Conservation (phyloP, 495 filamentous ascomycete species). For the Tetracladium setigerum region DNA sequence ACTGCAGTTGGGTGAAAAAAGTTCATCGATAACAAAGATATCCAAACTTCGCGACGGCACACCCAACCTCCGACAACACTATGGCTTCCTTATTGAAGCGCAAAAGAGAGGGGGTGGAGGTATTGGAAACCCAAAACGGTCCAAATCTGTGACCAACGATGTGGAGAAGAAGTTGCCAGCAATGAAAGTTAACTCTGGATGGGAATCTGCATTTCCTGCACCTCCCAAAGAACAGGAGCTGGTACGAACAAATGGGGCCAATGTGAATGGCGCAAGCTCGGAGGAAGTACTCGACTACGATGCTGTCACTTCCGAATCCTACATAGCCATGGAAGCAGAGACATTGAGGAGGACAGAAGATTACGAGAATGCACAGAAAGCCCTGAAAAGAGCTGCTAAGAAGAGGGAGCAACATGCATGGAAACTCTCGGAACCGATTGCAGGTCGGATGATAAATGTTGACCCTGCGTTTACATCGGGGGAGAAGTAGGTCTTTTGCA, state of each 20-base stretch:
- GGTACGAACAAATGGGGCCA: conserved; percentile 10
- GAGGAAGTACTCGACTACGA: conserved; percentile 15
- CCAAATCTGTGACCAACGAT: conserved; percentile 13
- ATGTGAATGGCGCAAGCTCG: conserved; percentile 8
- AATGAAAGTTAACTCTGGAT: conserved; percentile 4
- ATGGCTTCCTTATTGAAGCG: conserved; percentile 26
- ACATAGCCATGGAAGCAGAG: conserved; percentile 4
- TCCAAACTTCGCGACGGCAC: not conserved
- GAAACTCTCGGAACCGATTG: conserved; percentile 53
- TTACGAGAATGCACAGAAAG: conserved; percentile 7
- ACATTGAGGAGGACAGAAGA: conserved; percentile 9
- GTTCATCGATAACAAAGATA: not conserved
- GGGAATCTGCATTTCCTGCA: conserved; percentile 15
- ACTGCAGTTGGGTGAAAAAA: not conserved
- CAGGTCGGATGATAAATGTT: conserved; percentile 60
- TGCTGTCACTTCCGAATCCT: not conserved
- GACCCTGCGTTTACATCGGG: conserved; percentile 74
- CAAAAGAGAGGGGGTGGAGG: conserved; percentile 21
- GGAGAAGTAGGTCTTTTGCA: conserved; percentile 57
- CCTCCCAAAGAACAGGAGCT: not conserved
- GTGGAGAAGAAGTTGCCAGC: not conserved
- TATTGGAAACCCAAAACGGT: conserved; percentile 16
- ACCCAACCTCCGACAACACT: conserved; percentile 21
- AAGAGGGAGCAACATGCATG: conserved; percentile 29
- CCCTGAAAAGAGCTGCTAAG: not conserved